Evolutionary conservation across 805 yeast genomes (phyloP), one percentile per base, ranked within the genome.

Genomic region (Grigorovia jiainica): DNA sequence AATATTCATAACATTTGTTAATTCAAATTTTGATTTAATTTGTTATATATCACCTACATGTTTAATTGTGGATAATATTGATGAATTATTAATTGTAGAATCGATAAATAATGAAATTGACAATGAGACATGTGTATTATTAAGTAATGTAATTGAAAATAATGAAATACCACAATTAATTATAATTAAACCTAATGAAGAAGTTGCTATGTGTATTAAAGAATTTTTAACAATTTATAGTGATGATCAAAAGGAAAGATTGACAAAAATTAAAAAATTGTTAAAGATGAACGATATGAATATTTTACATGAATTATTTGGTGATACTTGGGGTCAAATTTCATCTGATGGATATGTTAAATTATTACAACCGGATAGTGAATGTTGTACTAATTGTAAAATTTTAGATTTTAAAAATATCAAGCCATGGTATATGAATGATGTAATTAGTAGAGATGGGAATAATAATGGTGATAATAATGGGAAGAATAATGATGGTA

Each of bases 51-150:
- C 64, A 3, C 63, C 65, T 7, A 50, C 53, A 9, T 49, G 58
- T 21, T 42, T 58, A 50, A 50, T 58, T 5, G 37, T 53, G 16
- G 49, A 54, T 31, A 59, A 58, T 40, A 50, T 57, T 19, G 65
- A 60, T 39, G 63, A 58, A 38, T 48, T 60, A 25, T 44, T 60
- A 20, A 51, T 47, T 5, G 45, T 47, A 13, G 46, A 48, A 17
- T 57, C 52, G 34, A 49, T 59, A 6, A 44, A 50, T 33, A 47
- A 51, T 20, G 62, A 59, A 40, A 58, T 60, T 29, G 65, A 61
- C 43, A 61, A 61, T 41, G 65, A 61, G 42, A 61, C 64, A 1
- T 61, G 64, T 43, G 61, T 61, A 2, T 39, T 60, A 34, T 47
- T 60, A 27, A 52, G 58, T n/a, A 60, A 60, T 43, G 43, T 27